Base-by-base conservation (phyloP, 495 filamentous ascomycete species). In the Apiosordaria backusii region DNA sequence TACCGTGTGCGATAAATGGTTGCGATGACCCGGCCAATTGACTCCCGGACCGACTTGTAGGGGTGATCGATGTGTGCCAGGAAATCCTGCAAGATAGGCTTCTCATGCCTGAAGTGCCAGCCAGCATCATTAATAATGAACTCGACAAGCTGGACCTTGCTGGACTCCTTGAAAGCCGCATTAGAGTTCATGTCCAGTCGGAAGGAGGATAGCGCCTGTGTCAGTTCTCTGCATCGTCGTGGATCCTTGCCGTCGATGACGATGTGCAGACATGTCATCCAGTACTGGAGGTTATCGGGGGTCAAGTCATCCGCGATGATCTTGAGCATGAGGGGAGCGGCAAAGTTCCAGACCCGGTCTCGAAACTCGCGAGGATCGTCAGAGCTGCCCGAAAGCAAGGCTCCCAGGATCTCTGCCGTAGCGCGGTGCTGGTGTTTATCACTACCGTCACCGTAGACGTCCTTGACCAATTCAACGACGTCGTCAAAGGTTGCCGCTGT, bases 391-490 rank as follows among this genome's bases (percentile, higher is more conserved):
- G 85, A 84, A 10, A 98, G 81, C 70, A 99, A 74, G 23, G 91
- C 92, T 21, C 91, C 92, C 18, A 99, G 82, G 65, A 99, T 97
- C 75, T 99, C 95, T 4, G 96, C 86, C 21, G 94, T 97, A 7
- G 96, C 96, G 54, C 95, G 90, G 74, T 99, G 95, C 75, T 98
- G 93, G 77, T 99, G 96, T 75, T 97, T 99, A 71, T 99, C 95
- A 67, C 87, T 92, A 25, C 96, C 93, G 79, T 98, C 95, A 23
- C 89, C 93, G 70, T 89, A 97, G 3, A 93, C 87, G 1, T 81
- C 82, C 63, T 84, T 81, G 22, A 89, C 84, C 64, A 95, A 81
- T 66, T 93, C 88, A 69, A 96, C 87, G 71, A 98, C 88, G 60
- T 99, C 94, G n/a, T 90, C 85, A 70, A 96, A 92, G 0, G 86